Evolutionary conservation across 1,139 yeast genomes (phyloP), one percentile per base, ranked within the genome.

Genomic region (Suhomyces ambrosiae): DNA sequence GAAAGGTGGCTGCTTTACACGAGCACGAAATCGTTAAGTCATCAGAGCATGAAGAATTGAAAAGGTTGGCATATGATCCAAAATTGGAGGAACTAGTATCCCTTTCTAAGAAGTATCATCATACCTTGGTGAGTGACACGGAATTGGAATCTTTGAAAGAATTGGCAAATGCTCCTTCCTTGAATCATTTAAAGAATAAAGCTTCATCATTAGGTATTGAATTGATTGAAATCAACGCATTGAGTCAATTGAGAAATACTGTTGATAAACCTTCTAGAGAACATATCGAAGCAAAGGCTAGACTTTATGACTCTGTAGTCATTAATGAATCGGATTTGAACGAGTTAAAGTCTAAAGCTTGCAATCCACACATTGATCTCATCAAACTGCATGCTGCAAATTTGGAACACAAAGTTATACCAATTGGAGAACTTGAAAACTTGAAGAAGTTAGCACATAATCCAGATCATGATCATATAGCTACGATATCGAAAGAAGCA

Each of bases 381-480:
- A 15, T 50, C 7, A 34, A 22, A 15, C 18, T 21, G 7, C 35
- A 40, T 22, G 53, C 54, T 8, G 24, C 29, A 7, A 33, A 27
- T 2, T 16, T 32, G 9, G 29, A 46, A 2, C 52, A 51, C 32
- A 37, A 42, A 3, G 27, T 53, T 5, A 23, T 61, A 11, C 44
- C 62, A 6, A 37, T 25, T 7, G 23, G 27, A 6, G 48, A 45
- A 16, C 42, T 29, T 12, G 40, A 18, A 36, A 40, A 27, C 24
- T 21, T 49, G 35, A 38, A 34, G 6, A 34, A 47, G 14, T 38
- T 44, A 29, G 56, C 58, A 0, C 36, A 53, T 22, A 45, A 52
- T 8, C 74, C 74, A 5, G 42, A 57, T 7, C 18, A 52, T 9
- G 55, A 50, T 7, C 64, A 63, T 32, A 37, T 68, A n/a, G 35